Evolutionary conservation across 208 protist species (phyloP), one percentile per base, ranked within the genome.

Genomic region (Trypanosoma mega): DNA sequence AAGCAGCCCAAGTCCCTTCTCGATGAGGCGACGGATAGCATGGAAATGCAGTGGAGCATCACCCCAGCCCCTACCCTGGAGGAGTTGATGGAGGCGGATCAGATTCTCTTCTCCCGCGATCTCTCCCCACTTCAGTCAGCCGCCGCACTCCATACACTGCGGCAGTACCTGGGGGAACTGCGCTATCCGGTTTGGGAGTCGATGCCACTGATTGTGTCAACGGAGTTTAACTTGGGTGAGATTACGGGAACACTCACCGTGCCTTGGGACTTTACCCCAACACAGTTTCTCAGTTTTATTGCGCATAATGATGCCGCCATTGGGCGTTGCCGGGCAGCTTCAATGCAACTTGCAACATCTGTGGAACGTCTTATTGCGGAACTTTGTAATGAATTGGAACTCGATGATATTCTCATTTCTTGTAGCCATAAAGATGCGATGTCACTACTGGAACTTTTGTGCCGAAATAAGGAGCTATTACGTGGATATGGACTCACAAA

Each of bases 371-470:
- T 92, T 29, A 93, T 96, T 51, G 60, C 79, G 23, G 85, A 93
- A 64, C 58, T 96, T 27, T 90, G 82, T 75, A 76, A 55, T 16
- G 68, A 74, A 6, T 72, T 90, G 8, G 78, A 82, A 45, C 46
- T 92, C 33, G 91, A 96, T 44, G 91, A 96, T 63, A 68, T 96
- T n/a, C 78, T 96, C 49, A 81, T 96, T 53, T 96, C 91, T 14
- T 96, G 91, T 55, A 80, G 81, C 16, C 91, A 96, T 73, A 68
- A 67, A 24, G 79, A 84, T 23, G 85, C 91, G 0, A 31, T 87
- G 43, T 27, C 58, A 37, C 56, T 76, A 33, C 69, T 96, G 53
- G 63, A 77, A 18, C 63, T 96, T 48, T 75, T 96, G 27, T 75
- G 89, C 43, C 82, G 77, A 44, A 86, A 94, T 68, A 78, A 75